Conservation (phyloP, 225 moss, liverwort and hornwort species). For the Climacium dendroides region DNA sequence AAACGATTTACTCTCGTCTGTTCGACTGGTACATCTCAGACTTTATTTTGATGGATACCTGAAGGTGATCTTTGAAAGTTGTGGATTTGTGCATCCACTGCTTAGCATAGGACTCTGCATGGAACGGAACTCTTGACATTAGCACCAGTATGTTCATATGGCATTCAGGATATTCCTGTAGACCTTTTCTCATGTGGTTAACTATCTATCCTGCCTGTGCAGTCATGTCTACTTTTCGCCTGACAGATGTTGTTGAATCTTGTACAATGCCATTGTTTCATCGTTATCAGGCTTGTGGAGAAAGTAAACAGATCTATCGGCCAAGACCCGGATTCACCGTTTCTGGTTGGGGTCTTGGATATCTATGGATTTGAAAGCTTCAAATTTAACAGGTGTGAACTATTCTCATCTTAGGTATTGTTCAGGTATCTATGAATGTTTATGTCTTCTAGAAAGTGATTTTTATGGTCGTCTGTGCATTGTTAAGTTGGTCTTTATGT, state of each 20-base stretch:
- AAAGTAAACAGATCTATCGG: slow-evolving; percentile 99
- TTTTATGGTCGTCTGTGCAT: not conserved
- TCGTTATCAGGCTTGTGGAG: slow-evolving; percentile 73
- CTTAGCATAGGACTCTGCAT: not conserved
- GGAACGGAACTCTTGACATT: not conserved
- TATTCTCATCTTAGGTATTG: not conserved
- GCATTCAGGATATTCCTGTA: not conserved
- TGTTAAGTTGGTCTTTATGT: not conserved
- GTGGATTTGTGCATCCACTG: not conserved
- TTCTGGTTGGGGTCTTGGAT: slow-evolving; percentile 89
- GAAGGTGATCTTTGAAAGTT: not conserved
- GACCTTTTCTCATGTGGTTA: not conserved
- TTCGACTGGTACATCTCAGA: slow-evolving; percentile 77
- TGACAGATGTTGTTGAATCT: not conserved
- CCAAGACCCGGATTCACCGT: slow-evolving; percentile 84
- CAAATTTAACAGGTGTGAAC: slow-evolving; percentile 74
- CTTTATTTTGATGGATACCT: not conserved
- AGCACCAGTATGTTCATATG: not conserved
- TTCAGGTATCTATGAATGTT: not conserved
- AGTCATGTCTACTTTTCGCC: not conserved
- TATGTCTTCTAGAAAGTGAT: not conserved
- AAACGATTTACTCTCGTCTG: slow-evolving; percentile 90
- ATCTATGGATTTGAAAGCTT: slow-evolving; percentile 99
- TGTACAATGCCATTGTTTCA: not conserved
- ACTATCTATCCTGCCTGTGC: not conserved